These are phyloP conservation scores for Areca catechu DNA, from an alignment of 176 grass and related monocot genomes.

Conservation along the genomic window DNA sequence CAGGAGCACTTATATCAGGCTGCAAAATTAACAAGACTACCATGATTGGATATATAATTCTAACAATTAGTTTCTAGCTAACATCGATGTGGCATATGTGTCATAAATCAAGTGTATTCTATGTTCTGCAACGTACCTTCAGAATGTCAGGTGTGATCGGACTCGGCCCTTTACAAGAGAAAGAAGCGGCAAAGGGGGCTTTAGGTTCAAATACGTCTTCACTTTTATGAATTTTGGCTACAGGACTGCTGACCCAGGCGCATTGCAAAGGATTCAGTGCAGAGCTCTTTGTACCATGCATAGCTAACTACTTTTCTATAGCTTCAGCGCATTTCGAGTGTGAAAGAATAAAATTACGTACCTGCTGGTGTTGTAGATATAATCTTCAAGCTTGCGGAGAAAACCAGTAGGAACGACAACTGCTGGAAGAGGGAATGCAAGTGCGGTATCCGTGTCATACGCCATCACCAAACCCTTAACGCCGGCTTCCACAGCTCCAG, in stretches of 20 bases:
- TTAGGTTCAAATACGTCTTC: constrained; percentile 2
- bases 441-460: background rate
- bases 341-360: background rate
- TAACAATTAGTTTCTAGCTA: too few species aligned
- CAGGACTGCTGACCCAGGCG: constrained; percentile 21
- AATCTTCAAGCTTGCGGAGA: background rate
- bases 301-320: too few species aligned
- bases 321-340: background rate
- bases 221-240: constrained; percentile 23
- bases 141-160: constrained; percentile 25
- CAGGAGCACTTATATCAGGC: constrained; percentile 42
- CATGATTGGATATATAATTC: too few species aligned
- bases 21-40: background rate
- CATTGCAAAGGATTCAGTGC: background rate
- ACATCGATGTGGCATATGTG: too few species aligned
- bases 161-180: constrained; percentile 46
- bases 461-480: background rate
- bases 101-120: too few species aligned
- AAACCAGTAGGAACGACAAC: background rate
- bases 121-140: constrained; percentile 21
- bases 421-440: background rate
- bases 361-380: background rate
- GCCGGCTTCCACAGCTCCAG: background rate
- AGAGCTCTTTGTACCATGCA: too few species aligned
- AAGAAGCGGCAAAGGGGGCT: constrained; percentile 19